These are phyloP conservation scores for Colletotrichum sojae DNA, from an alignment of 2,329 filamentous ascomycete species.

Conservation along the genomic window DNA sequence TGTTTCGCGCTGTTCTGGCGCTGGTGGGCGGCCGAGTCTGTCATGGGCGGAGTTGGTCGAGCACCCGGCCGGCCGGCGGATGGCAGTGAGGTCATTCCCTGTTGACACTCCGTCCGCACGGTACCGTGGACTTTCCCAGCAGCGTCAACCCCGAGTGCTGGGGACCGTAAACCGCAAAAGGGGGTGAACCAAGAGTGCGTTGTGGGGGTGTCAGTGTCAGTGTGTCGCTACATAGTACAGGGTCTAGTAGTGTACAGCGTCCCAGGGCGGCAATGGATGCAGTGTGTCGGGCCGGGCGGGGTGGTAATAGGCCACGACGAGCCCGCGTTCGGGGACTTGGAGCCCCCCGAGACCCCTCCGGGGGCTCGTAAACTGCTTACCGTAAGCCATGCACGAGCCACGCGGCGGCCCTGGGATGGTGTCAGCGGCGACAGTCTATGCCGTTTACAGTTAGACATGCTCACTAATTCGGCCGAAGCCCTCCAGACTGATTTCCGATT, in stretches of 20 bases:
- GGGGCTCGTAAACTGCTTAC: background rate
- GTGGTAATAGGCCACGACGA: constrained; percentile 1
- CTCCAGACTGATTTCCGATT: constrained; percentile 12
- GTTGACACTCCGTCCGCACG: background rate
- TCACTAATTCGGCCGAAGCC: constrained; percentile 4
- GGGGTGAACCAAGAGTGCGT: background rate
- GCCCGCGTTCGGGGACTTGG: constrained; percentile 18
- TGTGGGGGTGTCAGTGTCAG: no score
- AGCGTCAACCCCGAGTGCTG: background rate
- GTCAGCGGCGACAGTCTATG: background rate
- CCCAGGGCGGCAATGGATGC: background rate
- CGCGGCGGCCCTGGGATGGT: background rate
- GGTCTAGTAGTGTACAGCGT: background rate
- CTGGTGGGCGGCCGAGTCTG: background rate
- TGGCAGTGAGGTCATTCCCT: constrained; percentile 34
- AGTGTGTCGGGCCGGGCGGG: constrained; percentile 15
- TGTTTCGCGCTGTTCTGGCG: background rate
- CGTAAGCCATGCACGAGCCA: constrained; percentile 20
- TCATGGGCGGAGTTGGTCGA: constrained; percentile 31
- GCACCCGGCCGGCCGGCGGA: constrained; percentile 27
- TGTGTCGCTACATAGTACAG: no score
- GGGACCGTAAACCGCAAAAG: background rate
- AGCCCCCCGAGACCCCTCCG: constrained; percentile 16
- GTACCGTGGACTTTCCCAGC: background rate
- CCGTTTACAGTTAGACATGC: background rate